A percentile compares a stretch with the other conserved stretches of the same genome.
Conservation (phyloP, 768 basidiomycete species). For the Cubamyces lactineus region DNA sequence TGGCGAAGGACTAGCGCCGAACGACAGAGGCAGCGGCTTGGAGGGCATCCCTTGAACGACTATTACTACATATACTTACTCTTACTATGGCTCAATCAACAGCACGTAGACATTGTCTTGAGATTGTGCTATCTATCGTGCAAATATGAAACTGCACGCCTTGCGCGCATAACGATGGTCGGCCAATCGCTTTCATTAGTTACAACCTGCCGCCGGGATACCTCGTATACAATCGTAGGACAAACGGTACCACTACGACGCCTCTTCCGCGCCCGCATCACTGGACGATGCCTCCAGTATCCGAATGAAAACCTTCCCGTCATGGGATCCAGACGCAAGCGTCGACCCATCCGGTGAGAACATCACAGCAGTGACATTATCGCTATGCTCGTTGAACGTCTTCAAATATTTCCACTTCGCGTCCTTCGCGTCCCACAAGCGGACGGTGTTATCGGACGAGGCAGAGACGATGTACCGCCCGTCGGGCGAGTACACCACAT, state of each 20-base stretch:
- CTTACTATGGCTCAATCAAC: too few relatives aligned
- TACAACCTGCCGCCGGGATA: too few relatives aligned
- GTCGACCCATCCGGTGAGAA: constrained; percentile 31
- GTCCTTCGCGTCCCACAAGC: constrained; percentile 27
- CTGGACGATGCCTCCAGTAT: constrained; percentile 31
- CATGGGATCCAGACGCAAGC: constrained; percentile 30
- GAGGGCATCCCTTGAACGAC: neutral
- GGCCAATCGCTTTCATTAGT: too few relatives aligned
- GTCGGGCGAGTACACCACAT: constrained; percentile 36
- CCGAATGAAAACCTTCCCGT: constrained; percentile 30
- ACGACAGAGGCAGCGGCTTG: neutral
- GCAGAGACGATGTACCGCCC: constrained; percentile 34
- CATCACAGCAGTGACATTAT: constrained; percentile 18
- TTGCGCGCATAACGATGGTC: too few relatives aligned
- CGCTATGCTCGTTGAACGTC: constrained; percentile 23
- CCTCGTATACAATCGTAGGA: too few relatives aligned
- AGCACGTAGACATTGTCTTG: neutral
- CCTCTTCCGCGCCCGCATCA: constrained; percentile 29
- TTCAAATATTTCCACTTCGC: neutral
- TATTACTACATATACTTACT: too few relatives aligned
- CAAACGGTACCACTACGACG: neutral
- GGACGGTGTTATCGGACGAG: constrained; percentile 33
- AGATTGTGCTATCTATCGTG: neutral
- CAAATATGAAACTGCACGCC: too few relatives aligned
- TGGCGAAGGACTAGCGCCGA: neutral